Evolutionary conservation across 2,329 filamentous ascomycete species (phyloP).

Genomic region (Cladorrhinum sp.): DNA sequence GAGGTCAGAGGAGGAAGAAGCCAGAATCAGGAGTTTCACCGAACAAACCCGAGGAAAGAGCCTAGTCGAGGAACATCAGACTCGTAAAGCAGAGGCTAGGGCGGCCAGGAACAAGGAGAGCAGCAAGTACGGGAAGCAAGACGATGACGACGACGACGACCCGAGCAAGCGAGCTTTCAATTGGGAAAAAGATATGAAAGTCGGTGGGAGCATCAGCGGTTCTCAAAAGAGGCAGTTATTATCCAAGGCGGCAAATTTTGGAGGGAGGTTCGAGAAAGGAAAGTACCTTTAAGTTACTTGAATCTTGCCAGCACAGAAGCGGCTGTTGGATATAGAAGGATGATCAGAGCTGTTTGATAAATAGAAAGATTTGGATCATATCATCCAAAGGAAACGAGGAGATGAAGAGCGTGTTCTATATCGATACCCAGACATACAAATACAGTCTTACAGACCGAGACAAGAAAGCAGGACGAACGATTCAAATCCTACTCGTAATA

Average conservation of each 20-base stretch:
- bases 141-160: slow-evolving; percentile 71
- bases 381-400: too few species aligned
- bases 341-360: too few species aligned
- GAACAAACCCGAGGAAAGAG: slow-evolving; percentile 55
- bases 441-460: too few species aligned
- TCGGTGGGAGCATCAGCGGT: slow-evolving; percentile 67
- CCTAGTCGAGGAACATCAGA: slow-evolving; percentile 57
- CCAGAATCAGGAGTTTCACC: slow-evolving; percentile 47
- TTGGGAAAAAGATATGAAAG: slow-evolving; percentile 87
- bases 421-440: too few species aligned
- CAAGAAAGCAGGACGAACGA: too few species aligned
- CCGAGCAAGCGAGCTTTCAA: slow-evolving; percentile 88
- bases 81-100: slow-evolving; percentile 25
- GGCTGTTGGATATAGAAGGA: too few species aligned
- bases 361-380: too few species aligned
- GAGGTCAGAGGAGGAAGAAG: slow-evolving; percentile 51
- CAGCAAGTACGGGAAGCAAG: slow-evolving; percentile 31
- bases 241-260: slow-evolving; percentile 75
- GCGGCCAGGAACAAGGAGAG: slow-evolving; percentile 1
- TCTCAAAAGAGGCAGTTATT: slow-evolving; percentile 76
- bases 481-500: too few species aligned
- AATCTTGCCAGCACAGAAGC: too few species aligned
- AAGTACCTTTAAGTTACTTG: slow-evolving; percentile 44
- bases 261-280: slow-evolving; percentile 77
- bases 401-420: too few species aligned